Percentiles rank a stretch among this genome's conserved stretches.
phyloP scores from a whole-genome alignment of 2,329 filamentous ascomycete genomes.

The Aspergillus ochraceoroseus region DNA sequence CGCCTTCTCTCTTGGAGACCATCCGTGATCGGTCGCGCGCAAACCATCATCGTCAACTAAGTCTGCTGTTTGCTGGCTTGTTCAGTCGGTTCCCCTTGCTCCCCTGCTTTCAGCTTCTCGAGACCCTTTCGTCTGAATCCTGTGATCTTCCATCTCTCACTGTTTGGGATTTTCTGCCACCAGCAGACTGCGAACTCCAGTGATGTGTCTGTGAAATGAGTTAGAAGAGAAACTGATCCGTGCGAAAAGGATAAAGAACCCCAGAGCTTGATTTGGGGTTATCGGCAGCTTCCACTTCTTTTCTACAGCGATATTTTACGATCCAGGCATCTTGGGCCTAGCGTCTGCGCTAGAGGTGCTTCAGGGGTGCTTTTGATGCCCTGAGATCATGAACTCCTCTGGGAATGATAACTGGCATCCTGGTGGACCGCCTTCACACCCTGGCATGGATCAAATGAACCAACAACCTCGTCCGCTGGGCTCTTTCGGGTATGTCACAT shows the following conservation, averaged over 20 bases:
- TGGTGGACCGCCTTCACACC: slow-evolving; percentile 40
- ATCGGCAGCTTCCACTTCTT: slow-evolving; percentile 8
- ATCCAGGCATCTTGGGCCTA: background rate
- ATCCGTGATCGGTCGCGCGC: slow-evolving; percentile 39
- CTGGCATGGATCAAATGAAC: slow-evolving; percentile 42
- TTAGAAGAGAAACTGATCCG: slow-evolving; percentile 22
- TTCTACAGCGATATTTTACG: slow-evolving; percentile 1
- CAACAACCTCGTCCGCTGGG: slow-evolving; percentile 43
- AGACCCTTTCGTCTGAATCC: background rate
- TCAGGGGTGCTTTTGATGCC: slow-evolving; percentile 20
- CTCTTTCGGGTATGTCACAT: slow-evolving; percentile 41
- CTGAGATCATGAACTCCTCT: slow-evolving; percentile 38
- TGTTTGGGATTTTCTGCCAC: slow-evolving; percentile 8
- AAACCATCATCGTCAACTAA: slow-evolving; percentile 29
- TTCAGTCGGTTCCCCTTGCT: slow-evolving; percentile 8
- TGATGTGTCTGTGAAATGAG: slow-evolving; percentile 30
- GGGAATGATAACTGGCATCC: slow-evolving; percentile 44
- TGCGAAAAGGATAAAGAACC: slow-evolving; percentile 23
- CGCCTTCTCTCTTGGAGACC: slow-evolving; percentile 31
- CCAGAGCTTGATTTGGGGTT: slow-evolving; percentile 14
- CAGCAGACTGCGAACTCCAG: slow-evolving; percentile 19
- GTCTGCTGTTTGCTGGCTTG: slow-evolving; percentile 21
- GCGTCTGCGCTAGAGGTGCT: slow-evolving; percentile 4
- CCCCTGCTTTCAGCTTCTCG: slow-evolving; percentile 4
- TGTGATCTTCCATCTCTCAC: slow-evolving; percentile 1